Base-by-base conservation (phyloP, 768 basidiomycete genomes). In the Lentinula raphanica region DNA sequence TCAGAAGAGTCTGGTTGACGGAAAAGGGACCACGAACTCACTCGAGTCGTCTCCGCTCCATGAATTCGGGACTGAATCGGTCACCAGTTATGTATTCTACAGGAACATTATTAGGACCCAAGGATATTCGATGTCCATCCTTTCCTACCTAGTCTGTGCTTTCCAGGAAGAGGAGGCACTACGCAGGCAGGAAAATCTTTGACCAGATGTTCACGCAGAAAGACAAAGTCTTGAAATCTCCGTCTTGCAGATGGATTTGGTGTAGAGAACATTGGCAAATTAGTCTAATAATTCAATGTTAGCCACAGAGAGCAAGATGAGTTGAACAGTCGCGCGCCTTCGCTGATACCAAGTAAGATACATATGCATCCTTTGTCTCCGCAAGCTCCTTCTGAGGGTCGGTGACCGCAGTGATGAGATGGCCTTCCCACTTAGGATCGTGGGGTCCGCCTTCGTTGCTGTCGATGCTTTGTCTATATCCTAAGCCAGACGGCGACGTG, bases 21-120 rank as follows among this genome's bases (percentile, higher is more conserved):
- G 28, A 19, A 25, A 8, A 12, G 13, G 8, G 32, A 35, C 13
- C 21, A 27, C 15, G 54, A 45, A 70, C 90, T 70, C 70, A 95
- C 93, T 96, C 93, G 61, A 85, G 72, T 65, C 95, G 80, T 62
- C 97, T 80, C 40, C 91, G 84, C 70, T 99, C 96, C 82, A 98
- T 91, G 65, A 99, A 99, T 66, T 98, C 97, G 8, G 90, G 87
- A 63, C 94, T 94, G 73, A 99, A 99, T 60, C 97, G 80, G 72
- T 98, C 97, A 12, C 97, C 97, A 27, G 96, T 98, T 57, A 99
- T 83, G 69, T 99, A 99, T 72, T 98, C 97, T 97, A 27, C 23
- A 35, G 40, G 23, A 50, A 39, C 49, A 60, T 40, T n/a, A n/a
- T n/a, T 11, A 54, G 38, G 31, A n/a, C 31, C 5, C 6, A 13